These are phyloP conservation scores for Chloromonas sp. DNA, from an alignment of 163 green algal species.

Conservation along the genomic window DNA sequence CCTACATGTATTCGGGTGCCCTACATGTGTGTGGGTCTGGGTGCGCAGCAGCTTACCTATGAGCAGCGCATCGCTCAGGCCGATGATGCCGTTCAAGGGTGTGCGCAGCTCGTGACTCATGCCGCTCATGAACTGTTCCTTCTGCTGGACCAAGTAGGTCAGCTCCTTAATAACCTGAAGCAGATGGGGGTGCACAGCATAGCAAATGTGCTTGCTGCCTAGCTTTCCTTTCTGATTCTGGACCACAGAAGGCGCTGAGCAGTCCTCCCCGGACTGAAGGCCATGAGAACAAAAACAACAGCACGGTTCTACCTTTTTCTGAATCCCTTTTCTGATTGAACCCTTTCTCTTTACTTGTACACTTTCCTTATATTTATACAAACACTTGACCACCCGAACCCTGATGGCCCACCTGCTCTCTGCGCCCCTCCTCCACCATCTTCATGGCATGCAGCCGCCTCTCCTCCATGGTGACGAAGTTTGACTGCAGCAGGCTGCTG, in stretches of 20 bases:
- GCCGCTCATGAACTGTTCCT: constrained; percentile 50
- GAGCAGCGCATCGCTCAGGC: constrained; percentile 39
- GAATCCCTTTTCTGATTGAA: no score
- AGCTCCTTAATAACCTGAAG: constrained; percentile 47
- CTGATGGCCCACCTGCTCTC: not conserved
- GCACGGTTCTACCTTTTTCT: no score
- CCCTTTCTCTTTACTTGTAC: no score
- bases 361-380: no score
- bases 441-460: constrained; percentile 40
- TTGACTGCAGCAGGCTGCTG: constrained; percentile 19
- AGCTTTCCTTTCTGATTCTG: no score
- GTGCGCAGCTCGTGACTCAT: constrained; percentile 59
- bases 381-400: no score
- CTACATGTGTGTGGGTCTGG: not conserved
- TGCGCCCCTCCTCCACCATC: constrained; percentile 46
- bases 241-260: no score
- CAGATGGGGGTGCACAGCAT: no score
- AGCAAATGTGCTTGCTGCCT: no score
- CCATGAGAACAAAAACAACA: no score
- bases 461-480: constrained; percentile 60
- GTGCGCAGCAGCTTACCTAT: constrained; percentile 3
- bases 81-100: constrained; percentile 56
- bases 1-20: not conserved
- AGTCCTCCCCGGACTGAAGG: no score
- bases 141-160: constrained; percentile 37